Evolutionary conservation across 306 rosid genomes (phyloP).

Genomic region (Trichosanthes cucumerina): DNA sequence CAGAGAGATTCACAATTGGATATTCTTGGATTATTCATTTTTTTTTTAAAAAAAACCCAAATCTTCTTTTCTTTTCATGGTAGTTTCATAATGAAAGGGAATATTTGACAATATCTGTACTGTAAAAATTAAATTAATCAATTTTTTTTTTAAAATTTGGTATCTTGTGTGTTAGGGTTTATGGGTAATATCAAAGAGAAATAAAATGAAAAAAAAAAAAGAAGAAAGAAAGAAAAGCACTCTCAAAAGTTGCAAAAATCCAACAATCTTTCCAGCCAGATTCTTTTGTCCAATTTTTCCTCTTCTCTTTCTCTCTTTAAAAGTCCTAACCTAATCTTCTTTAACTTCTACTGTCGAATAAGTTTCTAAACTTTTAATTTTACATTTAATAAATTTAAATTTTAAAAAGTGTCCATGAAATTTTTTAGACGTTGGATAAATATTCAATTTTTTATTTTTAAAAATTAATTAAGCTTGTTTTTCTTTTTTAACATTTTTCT

Average conservation of each 20-base stretch:
- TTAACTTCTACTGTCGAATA: no score
- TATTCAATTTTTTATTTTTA: no score
- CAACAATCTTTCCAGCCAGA: not conserved
- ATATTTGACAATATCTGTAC: not conserved
- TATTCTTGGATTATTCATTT: not conserved
- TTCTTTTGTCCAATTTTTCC: not conserved
- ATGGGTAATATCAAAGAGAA: not conserved
- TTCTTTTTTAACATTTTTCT: no score
- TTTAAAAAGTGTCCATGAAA: no score
- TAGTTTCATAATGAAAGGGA: not conserved
- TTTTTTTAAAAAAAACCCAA: not conserved
- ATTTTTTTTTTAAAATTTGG: not conserved
- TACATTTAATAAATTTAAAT: no score
- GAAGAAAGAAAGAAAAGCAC: not conserved
- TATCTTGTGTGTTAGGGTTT: not conserved
- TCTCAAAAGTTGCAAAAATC: constrained; percentile 7
- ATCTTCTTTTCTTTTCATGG: not conserved
- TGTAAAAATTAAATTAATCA: no score
- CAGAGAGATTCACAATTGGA: not conserved
- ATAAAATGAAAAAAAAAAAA: not conserved
- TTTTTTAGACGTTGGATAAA: no score
- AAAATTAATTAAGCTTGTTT: no score
- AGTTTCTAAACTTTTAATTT: no score
- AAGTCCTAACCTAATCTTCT: no score
- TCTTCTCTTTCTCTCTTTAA: not conserved